Base-by-base conservation (phyloP, 2,329 filamentous ascomycete species). In the Nakataea oryzae region DNA sequence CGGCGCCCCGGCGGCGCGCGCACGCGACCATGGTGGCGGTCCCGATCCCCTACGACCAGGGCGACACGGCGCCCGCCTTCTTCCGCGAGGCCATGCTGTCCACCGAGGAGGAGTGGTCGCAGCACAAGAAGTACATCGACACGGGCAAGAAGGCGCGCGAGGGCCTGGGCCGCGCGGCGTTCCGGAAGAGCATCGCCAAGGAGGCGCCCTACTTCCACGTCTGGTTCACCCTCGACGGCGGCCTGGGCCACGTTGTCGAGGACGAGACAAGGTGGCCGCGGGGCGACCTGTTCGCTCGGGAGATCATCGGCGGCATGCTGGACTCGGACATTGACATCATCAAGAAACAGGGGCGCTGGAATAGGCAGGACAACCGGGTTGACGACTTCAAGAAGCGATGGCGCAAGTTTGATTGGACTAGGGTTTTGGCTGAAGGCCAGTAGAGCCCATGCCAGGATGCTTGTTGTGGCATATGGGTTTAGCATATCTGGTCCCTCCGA, bases 181-280 rank as follows among this genome's bases (percentile, higher is more conserved):
- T 99, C 73, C 83, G 93, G 1, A 82, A 86, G 62, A 88, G 84
- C 26, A 79, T 99, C 64, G 91, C 90, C 14, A 96, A 96, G 76
- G 93, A 99, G 78, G 93, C 96, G 90, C 93, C 96, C 0, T 99
- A 99, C 73, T 99, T 99, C 70, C 95, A 99, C 73, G 93, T 88
- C 26, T 99, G 93, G 93, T 97, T 97, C 72, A 85, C 86, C 61
- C 78, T 99, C 1, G 93, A 99, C 71, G 95, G 95, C 2, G 95
- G 95, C 0, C 75, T 99, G 66, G 95, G 91, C 0, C 95, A 99
- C 73, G 80, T 99, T 11, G 90, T 99, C 0, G 95, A 99, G 75
- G 90, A 99, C 68, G 79, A 86, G 30, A 82, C 86, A 59, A 80
- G 86, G 60, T 99, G 95, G 95, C 96, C 96, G 0, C 85, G 83